A percentile compares a stretch with the other conserved stretches of the same genome.
phyloP scores from a whole-genome alignment of 2,329 filamentous ascomycete genomes.

The Pseudocercospora eumusae region DNA sequence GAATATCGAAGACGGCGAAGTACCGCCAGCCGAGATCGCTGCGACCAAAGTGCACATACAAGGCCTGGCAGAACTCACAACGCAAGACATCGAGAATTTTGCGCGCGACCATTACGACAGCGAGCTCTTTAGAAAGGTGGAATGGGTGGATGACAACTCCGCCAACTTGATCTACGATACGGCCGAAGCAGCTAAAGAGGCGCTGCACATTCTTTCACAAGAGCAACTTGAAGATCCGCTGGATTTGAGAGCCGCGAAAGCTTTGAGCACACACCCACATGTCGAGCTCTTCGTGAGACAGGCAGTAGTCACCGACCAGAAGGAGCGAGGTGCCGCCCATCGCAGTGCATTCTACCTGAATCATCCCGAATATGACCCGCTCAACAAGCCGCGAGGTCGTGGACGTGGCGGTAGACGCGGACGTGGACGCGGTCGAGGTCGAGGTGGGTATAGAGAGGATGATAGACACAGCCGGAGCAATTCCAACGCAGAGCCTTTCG shows the following conservation, averaged over 20 bases:
- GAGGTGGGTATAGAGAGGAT: slow-evolving; percentile 62
- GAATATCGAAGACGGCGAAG: slow-evolving; percentile 38
- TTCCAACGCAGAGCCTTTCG: slow-evolving; percentile 54
- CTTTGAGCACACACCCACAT: slow-evolving; percentile 66
- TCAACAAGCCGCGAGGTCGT: slow-evolving; percentile 62
- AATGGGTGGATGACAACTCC: slow-evolving; percentile 94
- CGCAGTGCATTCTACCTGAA: slow-evolving; percentile 89
- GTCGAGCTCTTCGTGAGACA: slow-evolving; percentile 70
- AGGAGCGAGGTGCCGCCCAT: slow-evolving; percentile 73
- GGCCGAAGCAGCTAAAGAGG: slow-evolving; percentile 55
- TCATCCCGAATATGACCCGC: slow-evolving; percentile 84
- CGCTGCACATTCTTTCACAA: slow-evolving; percentile 54
- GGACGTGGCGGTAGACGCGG: slow-evolving; percentile 26
- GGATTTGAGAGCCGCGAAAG: slow-evolving; percentile 67
- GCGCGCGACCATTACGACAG: slow-evolving; percentile 61
- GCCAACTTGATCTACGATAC: slow-evolving; percentile 79
- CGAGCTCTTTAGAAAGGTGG: slow-evolving; percentile 63
- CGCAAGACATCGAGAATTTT: slow-evolving; percentile 76
- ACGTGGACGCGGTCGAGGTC: slow-evolving; percentile 45
- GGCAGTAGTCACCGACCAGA: slow-evolving; percentile 74
- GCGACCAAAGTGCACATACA: slow-evolving; percentile 77
- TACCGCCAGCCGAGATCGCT: slow-evolving; percentile 37
- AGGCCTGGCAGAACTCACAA: slow-evolving; percentile 79
- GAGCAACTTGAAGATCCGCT: slow-evolving; percentile 46
- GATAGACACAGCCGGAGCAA: slow-evolving; percentile 38